Percentiles rank a stretch among this genome's conserved stretches.
Conservation (phyloP, 306 rosid species). For the Quercus aquifolioides region DNA sequence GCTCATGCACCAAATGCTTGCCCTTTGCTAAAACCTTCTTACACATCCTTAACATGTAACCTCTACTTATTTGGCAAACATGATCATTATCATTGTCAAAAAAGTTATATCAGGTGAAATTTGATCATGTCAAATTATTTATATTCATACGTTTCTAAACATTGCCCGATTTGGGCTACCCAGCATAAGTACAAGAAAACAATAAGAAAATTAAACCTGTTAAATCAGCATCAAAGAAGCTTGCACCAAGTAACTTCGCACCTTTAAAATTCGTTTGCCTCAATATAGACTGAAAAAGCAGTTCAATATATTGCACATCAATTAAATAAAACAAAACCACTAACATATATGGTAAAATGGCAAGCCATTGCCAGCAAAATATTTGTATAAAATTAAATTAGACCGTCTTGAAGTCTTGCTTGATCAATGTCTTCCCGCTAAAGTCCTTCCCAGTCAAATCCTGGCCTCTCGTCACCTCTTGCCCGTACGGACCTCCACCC, state of each 20-base stretch:
- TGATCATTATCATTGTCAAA: too few relatives aligned
- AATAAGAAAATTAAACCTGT: constrained; percentile 49
- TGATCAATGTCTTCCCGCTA: constrained; percentile 81
- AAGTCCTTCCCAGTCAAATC: constrained; percentile 87
- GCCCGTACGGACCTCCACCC: constrained; percentile 97
- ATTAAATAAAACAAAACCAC: background rate
- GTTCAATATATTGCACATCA: background rate
- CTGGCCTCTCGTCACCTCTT: constrained; percentile 90
- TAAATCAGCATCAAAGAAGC: constrained; percentile 95
- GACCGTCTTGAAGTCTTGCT: constrained; percentile 98
- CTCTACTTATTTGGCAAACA: too few relatives aligned
- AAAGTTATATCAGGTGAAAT: too few relatives aligned
- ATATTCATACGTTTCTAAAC: too few relatives aligned
- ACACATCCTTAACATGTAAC: too few relatives aligned
- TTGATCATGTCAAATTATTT: too few relatives aligned
- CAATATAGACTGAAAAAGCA: constrained; percentile 62
- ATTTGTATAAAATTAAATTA: background rate
- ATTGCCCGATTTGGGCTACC: too few relatives aligned
- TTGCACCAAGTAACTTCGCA: constrained; percentile 84
- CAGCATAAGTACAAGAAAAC: background rate
- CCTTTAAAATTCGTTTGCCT: constrained; percentile 86
- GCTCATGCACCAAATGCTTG: too few relatives aligned
- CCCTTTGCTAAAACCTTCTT: too few relatives aligned
- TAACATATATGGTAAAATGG: background rate
- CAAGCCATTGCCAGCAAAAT: too few relatives aligned